Conservation (phyloP, 2,329 filamentous ascomycete genomes). For the Leptographium radiaticola region DNA sequence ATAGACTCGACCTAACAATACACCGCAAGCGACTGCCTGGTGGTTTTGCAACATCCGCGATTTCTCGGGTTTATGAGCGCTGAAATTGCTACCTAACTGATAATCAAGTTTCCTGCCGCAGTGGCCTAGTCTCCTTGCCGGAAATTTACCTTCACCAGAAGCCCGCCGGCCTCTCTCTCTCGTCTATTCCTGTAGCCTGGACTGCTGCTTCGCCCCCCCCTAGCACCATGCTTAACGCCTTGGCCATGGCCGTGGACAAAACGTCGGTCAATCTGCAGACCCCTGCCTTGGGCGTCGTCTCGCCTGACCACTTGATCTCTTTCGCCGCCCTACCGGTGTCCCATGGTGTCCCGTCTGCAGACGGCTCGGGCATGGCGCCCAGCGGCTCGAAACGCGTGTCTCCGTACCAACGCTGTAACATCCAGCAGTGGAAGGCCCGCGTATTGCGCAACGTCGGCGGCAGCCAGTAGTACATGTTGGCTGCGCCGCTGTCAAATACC, state of each 20-base stretch:
- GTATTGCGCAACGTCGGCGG: slow-evolving; percentile 8
- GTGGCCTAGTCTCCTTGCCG: no score
- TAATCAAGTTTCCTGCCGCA: no score
- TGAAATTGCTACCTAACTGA: not conserved
- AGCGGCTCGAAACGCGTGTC: slow-evolving; percentile 9
- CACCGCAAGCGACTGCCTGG: not conserved
- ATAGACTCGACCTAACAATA: no score
- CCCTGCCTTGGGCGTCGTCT: not conserved
- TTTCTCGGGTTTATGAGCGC: not conserved
- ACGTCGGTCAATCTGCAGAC: not conserved
- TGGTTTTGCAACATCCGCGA: not conserved
- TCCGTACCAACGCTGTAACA: slow-evolving; percentile 10
- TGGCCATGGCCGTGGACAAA: not conserved
- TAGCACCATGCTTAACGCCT: not conserved
- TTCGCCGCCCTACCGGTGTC: not conserved
- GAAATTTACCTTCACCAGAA: not conserved
- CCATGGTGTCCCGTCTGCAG: slow-evolving; percentile 2
- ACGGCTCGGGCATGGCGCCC: slow-evolving; percentile 1
- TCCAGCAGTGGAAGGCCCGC: slow-evolving; percentile 5
- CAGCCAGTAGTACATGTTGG: slow-evolving; percentile 11
- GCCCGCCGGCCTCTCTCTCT: not conserved
- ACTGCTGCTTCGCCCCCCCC: not conserved
- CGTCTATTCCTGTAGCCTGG: not conserved
- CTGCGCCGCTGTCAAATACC: slow-evolving; percentile 7
- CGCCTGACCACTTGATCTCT: not conserved